phyloP scores from a whole-genome alignment of 352 stramenopile species.

The Globisporangium ultimum region DNA sequence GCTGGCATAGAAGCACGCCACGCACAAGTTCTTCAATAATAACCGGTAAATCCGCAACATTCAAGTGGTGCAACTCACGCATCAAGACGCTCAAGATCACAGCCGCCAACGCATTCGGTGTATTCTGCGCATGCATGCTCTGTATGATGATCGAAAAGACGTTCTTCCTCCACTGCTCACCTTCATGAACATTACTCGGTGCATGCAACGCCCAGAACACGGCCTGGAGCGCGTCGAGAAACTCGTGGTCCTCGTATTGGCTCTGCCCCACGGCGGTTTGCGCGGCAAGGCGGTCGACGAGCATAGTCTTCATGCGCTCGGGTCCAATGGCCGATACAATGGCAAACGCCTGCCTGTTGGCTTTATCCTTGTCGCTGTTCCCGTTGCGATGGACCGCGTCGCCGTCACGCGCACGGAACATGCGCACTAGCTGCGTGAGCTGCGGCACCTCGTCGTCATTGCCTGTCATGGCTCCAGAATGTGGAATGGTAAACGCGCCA shows the following conservation, averaged over 20 bases:
- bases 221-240: conserved; percentile 29
- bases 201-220: conserved; percentile 33
- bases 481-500: neutral
- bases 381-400: conserved; percentile 1
- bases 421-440: conserved; percentile 24
- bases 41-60: conserved; percentile 19
- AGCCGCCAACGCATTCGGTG: conserved; percentile 15
- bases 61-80: conserved; percentile 35
- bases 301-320: conserved; percentile 23
- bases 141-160: conserved; percentile 24
- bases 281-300: conserved; percentile 17
- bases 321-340: conserved; percentile 12
- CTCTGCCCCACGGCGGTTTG: conserved; percentile 25
- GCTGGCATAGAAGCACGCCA: conserved; percentile 22
- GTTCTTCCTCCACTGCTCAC: conserved; percentile 20
- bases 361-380: neutral
- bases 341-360: conserved; percentile 13
- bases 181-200: conserved; percentile 11
- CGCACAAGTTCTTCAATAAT: conserved; percentile 32
- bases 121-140: conserved; percentile 26
- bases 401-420: conserved; percentile 15
- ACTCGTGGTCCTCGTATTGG: conserved; percentile 25
- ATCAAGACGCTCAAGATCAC: conserved; percentile 23
- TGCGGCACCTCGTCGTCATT: conserved; percentile 1
- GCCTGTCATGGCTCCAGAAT: conserved; percentile 2